Evolutionary conservation across 768 basidiomycete genomes (phyloP), one percentile per base, ranked within the genome.

Genomic region (Mycena chlorophos): DNA sequence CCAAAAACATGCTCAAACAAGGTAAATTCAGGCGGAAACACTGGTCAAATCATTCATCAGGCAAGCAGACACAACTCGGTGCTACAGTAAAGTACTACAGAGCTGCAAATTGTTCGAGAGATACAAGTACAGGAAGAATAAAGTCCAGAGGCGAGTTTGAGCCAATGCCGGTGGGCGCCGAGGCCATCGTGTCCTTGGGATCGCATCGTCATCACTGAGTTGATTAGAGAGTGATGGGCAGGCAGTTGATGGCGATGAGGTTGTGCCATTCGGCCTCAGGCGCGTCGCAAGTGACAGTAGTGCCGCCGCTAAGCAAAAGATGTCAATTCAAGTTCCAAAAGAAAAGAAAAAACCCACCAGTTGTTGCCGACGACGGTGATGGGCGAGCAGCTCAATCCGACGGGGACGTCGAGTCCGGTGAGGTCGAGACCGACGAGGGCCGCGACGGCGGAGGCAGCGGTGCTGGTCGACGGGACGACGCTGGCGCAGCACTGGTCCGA

Each of bases 341-440:
- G 25, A n/a, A 2, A 20, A 30, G 10, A 19, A 16, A 17, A 25
- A 40, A 30, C 47, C 2, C 17, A 55, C 54, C 54, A 55, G 48
- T 55, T 55, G 27, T 55, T 50, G 2, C 54, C 54, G 25, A 17
- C 25, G 48, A 55, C 48, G 27, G 50, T 57, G 25, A 48, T 52
- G 27, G 46, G 54, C 14, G 40, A 45, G 49, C 49, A 56, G 54
- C 49, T 51, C 28, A 56, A 14, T 2, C 54, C 49, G 17, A 56
- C 20, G 22, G 49, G 54, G 1, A 56, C 49, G 26, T 54, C 20
- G 45, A 54, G 45, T 19, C 52, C 52, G 26, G 14, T 42, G 52
- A 54, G 52, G 31, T 54, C 52, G 22, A 54, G 20, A 23, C 52
- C 52, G 37, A 54, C 20, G 14, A 39, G 23, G 23, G 31, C 53